Evolutionary conservation across 2,329 filamentous ascomycete species (phyloP).

Genomic region (Trichoderma semiorbis): DNA sequence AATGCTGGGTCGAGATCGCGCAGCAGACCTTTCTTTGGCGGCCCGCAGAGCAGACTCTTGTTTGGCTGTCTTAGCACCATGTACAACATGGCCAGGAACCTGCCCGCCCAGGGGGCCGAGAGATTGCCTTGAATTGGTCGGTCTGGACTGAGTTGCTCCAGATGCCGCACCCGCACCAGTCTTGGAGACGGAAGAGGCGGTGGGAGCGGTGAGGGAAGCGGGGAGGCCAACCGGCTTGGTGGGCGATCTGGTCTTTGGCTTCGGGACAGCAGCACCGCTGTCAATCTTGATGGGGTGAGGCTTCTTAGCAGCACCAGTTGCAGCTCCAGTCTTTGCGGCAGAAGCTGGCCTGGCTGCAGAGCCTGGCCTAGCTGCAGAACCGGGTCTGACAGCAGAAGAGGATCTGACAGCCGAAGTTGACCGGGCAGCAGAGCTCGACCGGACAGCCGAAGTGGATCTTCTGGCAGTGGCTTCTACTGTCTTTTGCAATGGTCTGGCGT

Average conservation of each 20-base stretch:
- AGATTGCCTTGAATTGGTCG: conserved; percentile 29
- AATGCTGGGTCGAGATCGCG: conserved; percentile 49
- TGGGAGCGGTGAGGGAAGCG: conserved; percentile 61
- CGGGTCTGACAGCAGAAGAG: conserved; percentile 17
- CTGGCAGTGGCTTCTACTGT: conserved; percentile 27
- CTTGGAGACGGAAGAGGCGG: conserved; percentile 66
- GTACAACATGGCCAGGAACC: conserved; percentile 12
- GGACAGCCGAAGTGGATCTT: conserved; percentile 30
- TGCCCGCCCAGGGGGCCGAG: conserved; percentile 37
- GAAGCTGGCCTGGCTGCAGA: conserved; percentile 27
- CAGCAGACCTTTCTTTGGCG: conserved; percentile 43
- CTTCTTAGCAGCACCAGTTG: conserved; percentile 39
- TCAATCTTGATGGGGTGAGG: conserved; percentile 41
- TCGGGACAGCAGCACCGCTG: conserved; percentile 45
- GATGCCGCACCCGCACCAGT: conserved; percentile 24
- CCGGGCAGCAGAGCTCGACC: conserved; percentile 27
- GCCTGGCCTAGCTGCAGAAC: conserved; percentile 27
- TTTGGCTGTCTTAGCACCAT: conserved; percentile 35
- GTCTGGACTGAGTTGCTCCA: conserved; percentile 19
- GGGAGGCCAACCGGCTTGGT: conserved; percentile 66
- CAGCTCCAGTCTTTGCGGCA: conserved; percentile 29
- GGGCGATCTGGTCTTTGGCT: conserved; percentile 62
- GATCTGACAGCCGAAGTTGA: conserved; percentile 28
- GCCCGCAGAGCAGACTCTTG: conserved; percentile 45
- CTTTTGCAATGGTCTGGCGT: conserved; percentile 32